These are phyloP conservation scores for Peronospora tabacina DNA, from an alignment of 352 stramenopile genomes.

Conservation along the genomic window DNA sequence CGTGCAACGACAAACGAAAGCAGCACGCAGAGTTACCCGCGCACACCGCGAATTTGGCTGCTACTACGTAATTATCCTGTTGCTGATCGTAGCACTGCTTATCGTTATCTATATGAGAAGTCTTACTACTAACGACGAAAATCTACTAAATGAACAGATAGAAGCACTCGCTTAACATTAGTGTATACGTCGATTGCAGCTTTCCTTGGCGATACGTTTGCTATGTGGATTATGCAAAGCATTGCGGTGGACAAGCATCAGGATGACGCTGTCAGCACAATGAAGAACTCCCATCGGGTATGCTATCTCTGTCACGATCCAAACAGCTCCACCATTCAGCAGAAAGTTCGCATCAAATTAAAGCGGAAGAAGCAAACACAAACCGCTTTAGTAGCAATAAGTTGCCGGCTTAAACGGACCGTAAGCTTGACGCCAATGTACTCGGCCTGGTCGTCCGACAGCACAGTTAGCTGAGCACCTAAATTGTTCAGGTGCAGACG, in stretches of 20 bases:
- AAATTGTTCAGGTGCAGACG: slow-evolving; percentile 93
- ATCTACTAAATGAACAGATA: slow-evolving; percentile 1
- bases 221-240: slow-evolving; percentile 21
- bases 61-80: slow-evolving; percentile 56
- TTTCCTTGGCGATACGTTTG: slow-evolving; percentile 4
- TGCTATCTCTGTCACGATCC: slow-evolving; percentile 17
- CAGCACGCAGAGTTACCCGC: slow-evolving; percentile 40
- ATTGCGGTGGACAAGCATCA: slow-evolving; percentile 29
- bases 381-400: slow-evolving; percentile 95
- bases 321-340: slow-evolving; percentile 18
- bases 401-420: slow-evolving; percentile 95
- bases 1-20: slow-evolving; percentile 44
- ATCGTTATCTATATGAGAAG: slow-evolving; percentile 44
- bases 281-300: slow-evolving; percentile 14
- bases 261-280: slow-evolving; percentile 28
- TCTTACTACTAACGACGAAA: slow-evolving; percentile 1
- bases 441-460: slow-evolving; percentile 94
- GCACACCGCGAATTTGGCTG: slow-evolving; percentile 39
- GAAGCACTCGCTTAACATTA: slow-evolving; percentile 14
- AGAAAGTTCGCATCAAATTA: slow-evolving; percentile 1
- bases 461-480: slow-evolving; percentile 92
- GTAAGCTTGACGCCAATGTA: slow-evolving; percentile 94
- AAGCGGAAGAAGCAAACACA: slow-evolving; percentile 4
- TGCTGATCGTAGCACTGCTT: slow-evolving; percentile 41
- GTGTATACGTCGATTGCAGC: slow-evolving; percentile 11